Percentiles rank a stretch among this genome's conserved stretches.
These are phyloP conservation scores for Aspergillus campestris DNA, from an alignment of 495 filamentous ascomycete species.

Conservation along the genomic window DNA sequence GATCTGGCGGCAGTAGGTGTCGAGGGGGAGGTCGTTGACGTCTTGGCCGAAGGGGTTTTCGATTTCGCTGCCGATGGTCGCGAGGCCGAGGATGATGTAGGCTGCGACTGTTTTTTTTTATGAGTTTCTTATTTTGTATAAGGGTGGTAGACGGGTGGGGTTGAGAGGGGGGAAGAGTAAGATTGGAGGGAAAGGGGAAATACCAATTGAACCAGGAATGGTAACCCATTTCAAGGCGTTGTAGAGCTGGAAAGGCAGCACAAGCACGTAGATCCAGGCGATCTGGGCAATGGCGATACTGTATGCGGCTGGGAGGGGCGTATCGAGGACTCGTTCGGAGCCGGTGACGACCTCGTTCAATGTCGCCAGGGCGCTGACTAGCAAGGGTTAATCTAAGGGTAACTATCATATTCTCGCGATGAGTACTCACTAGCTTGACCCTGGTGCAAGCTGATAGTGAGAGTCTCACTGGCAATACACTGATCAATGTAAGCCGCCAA, in stretches of 20 bases:
- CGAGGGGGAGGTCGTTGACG: conserved; percentile 78
- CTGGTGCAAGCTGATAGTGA: conserved; percentile 40
- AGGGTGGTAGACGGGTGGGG: neutral
- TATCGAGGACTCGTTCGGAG: conserved; percentile 75
- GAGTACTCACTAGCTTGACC: conserved; percentile 32
- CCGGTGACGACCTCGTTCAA: conserved; percentile 68
- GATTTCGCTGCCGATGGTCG: conserved; percentile 76
- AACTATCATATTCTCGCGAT: neutral
- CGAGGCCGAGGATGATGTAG: conserved; percentile 86
- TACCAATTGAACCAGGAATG: conserved; percentile 73
- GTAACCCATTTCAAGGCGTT: conserved; percentile 57
- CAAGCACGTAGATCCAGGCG: conserved; percentile 75
- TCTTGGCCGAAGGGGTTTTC: conserved; percentile 86
- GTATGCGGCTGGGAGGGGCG: conserved; percentile 78
- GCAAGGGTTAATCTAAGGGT: neutral
- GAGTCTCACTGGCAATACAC: conserved; percentile 43
- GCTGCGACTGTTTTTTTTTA: conserved; percentile 44
- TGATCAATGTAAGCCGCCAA: conserved; percentile 58
- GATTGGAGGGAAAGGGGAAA: no score
- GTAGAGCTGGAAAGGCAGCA: conserved; percentile 79
- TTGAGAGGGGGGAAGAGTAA: no score
- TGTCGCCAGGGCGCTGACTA: conserved; percentile 30
- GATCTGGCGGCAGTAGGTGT: conserved; percentile 66
- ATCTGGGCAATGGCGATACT: conserved; percentile 80
- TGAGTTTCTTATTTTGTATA: neutral